These are phyloP conservation scores for Pichia heedii DNA, from an alignment of 805 yeast species.

Conservation along the genomic window DNA sequence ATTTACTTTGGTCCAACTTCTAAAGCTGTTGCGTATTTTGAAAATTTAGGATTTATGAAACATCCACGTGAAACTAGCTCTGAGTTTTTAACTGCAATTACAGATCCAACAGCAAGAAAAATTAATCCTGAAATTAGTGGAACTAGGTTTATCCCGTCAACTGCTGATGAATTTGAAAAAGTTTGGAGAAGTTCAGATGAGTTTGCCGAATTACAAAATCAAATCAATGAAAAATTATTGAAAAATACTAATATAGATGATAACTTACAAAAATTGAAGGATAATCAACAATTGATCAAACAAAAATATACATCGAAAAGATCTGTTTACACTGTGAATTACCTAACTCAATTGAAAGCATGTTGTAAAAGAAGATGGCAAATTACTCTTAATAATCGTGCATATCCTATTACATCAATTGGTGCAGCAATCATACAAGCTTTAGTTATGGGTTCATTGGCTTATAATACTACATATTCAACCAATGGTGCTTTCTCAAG, in stretches of 20 bases:
- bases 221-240: slow-evolving; percentile 29
- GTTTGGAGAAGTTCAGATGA: slow-evolving; percentile 54
- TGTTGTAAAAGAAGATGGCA: slow-evolving; percentile 46
- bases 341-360: slow-evolving; percentile 41
- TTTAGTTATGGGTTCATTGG: slow-evolving; percentile 49
- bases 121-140: slow-evolving; percentile 19
- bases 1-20: slow-evolving; percentile 54
- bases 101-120: slow-evolving; percentile 10
- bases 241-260: slow-evolving; percentile 27
- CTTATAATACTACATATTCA: slow-evolving; percentile 10
- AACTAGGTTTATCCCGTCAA: slow-evolving; percentile 48
- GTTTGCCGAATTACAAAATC: slow-evolving; percentile 30
- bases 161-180: slow-evolving; percentile 52
- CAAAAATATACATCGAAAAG: slow-evolving; percentile 33
- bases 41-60: slow-evolving; percentile 47
- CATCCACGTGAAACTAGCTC: slow-evolving; percentile 16
- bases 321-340: slow-evolving; percentile 33
- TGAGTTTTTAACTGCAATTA: slow-evolving; percentile 20
- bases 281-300: slow-evolving; percentile 28
- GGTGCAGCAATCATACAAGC: slow-evolving; percentile 47
- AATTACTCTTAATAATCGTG: slow-evolving; percentile 47
- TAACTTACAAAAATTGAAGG: slow-evolving; percentile 23
- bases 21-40: slow-evolving; percentile 49
- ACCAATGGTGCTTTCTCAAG: slow-evolving; percentile 32
- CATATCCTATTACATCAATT: slow-evolving; percentile 41